Conservation (phyloP, 139 green algal species). For the Diplosphaera chodatii region DNA sequence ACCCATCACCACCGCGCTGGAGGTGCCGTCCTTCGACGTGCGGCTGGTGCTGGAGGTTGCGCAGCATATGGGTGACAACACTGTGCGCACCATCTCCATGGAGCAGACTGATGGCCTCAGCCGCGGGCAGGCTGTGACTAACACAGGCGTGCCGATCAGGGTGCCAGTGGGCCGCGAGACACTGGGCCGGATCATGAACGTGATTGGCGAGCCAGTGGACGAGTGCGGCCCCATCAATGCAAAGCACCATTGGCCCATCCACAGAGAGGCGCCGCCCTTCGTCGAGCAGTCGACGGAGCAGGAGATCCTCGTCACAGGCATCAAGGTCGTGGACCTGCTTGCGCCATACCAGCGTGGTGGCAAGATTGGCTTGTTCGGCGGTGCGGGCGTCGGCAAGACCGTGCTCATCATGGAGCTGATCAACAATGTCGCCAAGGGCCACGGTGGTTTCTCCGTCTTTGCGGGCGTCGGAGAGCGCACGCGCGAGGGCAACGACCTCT, state of each 20-base stretch:
- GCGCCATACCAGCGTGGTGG: constrained; percentile 97
- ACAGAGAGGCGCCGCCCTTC: constrained; percentile 93
- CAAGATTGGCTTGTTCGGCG: constrained; percentile 99
- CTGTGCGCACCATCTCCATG: constrained; percentile 97
- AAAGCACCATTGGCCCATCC: constrained; percentile 82
- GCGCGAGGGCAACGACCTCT: constrained; percentile 98
- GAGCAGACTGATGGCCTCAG: constrained; percentile 94
- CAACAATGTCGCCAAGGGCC: constrained; percentile 99
- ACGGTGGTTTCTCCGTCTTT: constrained; percentile 99
- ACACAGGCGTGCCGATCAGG: constrained; percentile 92
- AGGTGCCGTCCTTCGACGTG: constrained; percentile 78
- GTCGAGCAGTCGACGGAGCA: constrained; percentile 93
- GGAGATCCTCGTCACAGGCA: constrained; percentile 97
- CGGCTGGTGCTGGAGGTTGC: constrained; percentile 96
- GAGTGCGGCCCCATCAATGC: constrained; percentile 87
- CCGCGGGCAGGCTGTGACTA: constrained; percentile 85
- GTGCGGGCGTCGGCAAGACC: constrained; percentile 98
- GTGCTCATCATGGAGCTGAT: constrained; percentile 99
- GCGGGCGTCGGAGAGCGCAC: constrained; percentile 98
- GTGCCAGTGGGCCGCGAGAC: constrained; percentile 94
- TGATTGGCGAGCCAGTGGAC: constrained; percentile 98
- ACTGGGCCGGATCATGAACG: constrained; percentile 98
- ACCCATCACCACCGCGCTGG: constrained; percentile 83
- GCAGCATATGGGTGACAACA: constrained; percentile 97
- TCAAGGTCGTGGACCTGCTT: constrained; percentile 99